These are phyloP conservation scores for Elongisporangium undulatum DNA, from an alignment of 352 stramenopile species.

Conservation along the genomic window DNA sequence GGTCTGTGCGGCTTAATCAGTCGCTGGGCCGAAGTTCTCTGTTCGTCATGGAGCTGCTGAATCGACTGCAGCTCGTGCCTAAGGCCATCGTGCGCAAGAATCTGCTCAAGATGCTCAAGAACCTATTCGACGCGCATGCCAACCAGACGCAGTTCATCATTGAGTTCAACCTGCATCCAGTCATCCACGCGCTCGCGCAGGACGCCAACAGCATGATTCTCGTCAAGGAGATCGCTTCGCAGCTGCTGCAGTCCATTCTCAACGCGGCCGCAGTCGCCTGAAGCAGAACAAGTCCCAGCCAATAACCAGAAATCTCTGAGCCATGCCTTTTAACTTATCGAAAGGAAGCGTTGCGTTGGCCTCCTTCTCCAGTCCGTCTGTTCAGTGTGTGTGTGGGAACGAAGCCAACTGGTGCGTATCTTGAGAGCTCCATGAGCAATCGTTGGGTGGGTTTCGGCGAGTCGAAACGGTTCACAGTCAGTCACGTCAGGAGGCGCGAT, in stretches of 20 bases:
- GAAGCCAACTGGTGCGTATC: neutral
- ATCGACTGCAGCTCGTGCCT: constrained; percentile 63
- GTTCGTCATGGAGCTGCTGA: constrained; percentile 85
- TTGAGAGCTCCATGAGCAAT: no score
- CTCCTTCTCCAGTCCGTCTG: neutral
- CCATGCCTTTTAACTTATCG: neutral
- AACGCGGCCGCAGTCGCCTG: constrained; percentile 64
- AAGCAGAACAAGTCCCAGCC: neutral
- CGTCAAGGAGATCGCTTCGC: constrained; percentile 86
- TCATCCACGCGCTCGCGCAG: constrained; percentile 74
- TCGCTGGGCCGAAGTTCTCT: constrained; percentile 79
- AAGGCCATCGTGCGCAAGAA: constrained; percentile 91
- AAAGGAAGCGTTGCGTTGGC: neutral
- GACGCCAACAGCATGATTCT: constrained; percentile 89
- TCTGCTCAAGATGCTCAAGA: constrained; percentile 91
- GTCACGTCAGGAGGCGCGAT: constrained; percentile 14
- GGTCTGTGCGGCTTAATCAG: constrained; percentile 76
- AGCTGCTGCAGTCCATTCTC: constrained; percentile 78
- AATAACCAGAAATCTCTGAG: neutral
- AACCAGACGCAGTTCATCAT: constrained; percentile 83
- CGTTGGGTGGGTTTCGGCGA: no score
- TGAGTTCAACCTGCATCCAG: constrained; percentile 85
- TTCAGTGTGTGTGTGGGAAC: neutral
- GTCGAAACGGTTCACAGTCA: neutral
- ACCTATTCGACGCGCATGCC: constrained; percentile 85